Evolutionary conservation across 2,329 filamentous ascomycete species (phyloP), one percentile per base, ranked within the genome.

Genomic region (Juglanconis sp.): DNA sequence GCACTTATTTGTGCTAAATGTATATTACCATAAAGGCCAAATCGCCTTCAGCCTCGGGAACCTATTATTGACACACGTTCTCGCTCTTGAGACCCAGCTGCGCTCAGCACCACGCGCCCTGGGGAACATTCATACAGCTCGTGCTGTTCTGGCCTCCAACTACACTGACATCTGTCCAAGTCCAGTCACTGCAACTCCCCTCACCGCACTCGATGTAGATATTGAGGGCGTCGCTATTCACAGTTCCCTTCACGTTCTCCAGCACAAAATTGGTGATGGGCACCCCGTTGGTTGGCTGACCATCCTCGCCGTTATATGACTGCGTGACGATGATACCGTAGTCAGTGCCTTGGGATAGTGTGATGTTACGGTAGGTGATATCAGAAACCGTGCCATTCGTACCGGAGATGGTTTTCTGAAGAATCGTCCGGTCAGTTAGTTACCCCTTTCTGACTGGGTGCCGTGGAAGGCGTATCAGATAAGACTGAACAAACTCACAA

Each of bases 311-410:
- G 53, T 78, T 71, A 66, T 85, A 86, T 68, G 85, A 81, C 73
- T 87, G 84, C 70, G 86, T 74, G 60, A 87, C 79, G 54, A 85
- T 75, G 60, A 87, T 79, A 49, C 80, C 83, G 68, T 85, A 84
- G 30, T 78, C 72, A 56, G 78, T 69, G 66, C 85, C 84, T 47
- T 71, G 70, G 46, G 72, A 36, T 2, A 86, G 73, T 1, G 73
- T 76, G 69, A 86, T 85, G 63, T 76, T 73, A 46, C 72, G 74
- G 74, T 84, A 87, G 2, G 78, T 83, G 36, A 87, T 73, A 57
- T 76, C 76, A 40, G 69, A 73, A 60, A 87, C 80, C 7, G 73
- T 73, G 49, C 84, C 84, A 0, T 79, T 84, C 4, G 76, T 77
- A 55, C 73, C 78, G 48, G 72, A 78, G 32, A 81, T 77, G 10